Conservation (phyloP, 139 green algal species). For the Chlamydomonas incerta region DNA sequence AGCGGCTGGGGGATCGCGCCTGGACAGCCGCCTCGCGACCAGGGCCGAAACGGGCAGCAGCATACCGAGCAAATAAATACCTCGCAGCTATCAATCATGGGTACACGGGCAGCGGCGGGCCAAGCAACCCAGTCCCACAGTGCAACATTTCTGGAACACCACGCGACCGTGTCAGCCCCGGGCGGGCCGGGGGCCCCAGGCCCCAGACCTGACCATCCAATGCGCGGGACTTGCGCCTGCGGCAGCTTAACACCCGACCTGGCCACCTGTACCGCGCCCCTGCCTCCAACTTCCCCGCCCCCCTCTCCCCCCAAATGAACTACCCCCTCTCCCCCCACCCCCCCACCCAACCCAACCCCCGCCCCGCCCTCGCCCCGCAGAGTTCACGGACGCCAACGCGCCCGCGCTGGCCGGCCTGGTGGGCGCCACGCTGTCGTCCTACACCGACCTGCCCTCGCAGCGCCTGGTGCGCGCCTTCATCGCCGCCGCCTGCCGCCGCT, state of each 20-base stretch:
- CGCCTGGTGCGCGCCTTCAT: slow-evolving; percentile 53
- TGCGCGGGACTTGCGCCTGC: neutral
- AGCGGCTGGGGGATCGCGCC: too few relatives aligned
- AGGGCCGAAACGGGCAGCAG: neutral
- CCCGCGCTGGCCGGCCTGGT: slow-evolving; percentile 55
- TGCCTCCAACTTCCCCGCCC: neutral
- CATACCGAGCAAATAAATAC: too few relatives aligned
- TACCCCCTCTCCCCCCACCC: neutral
- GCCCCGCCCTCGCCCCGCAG: slow-evolving; percentile 45
- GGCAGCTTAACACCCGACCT: too few relatives aligned
- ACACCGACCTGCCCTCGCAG: slow-evolving; percentile 41
- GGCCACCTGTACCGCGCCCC: too few relatives aligned
- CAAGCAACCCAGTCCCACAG: too few relatives aligned
- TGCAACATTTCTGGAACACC: too few relatives aligned
- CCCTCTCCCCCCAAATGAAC: neutral
- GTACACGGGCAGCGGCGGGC: too few relatives aligned
- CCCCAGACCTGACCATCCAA: neutral
- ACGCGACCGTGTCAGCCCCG: too few relatives aligned
- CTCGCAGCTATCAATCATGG: too few relatives aligned
- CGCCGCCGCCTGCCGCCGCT: slow-evolving; percentile 17
- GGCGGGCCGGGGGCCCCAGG: too few relatives aligned
- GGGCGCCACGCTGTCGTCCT: slow-evolving; percentile 33
- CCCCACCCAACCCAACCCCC: neutral
- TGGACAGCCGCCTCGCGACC: neutral
- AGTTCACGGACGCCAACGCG: slow-evolving; percentile 62